Evolutionary conservation across 345 rosid genomes (phyloP).

Genomic region (Eucalyptus tenuipes): DNA sequence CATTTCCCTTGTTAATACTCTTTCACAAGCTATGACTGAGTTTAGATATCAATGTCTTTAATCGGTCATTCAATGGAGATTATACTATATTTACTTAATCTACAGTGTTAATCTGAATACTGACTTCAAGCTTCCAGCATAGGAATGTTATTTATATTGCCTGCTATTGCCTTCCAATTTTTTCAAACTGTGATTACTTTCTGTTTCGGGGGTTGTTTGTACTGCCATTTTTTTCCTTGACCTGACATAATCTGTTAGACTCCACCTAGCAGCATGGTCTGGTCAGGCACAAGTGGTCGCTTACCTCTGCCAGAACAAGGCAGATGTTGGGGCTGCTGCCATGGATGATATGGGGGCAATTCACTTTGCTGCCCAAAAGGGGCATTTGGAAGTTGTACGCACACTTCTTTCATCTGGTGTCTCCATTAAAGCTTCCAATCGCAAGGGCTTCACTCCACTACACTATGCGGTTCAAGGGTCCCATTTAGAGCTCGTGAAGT

Average conservation of each 20-base stretch:
- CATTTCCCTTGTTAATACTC: neutral
- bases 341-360: constrained; percentile 96
- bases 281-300: constrained; percentile 65
- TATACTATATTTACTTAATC: neutral
- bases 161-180: neutral
- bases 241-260: constrained; percentile 26
- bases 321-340: constrained; percentile 95
- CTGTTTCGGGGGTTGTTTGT: neutral
- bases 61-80: neutral
- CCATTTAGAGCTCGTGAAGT: constrained; percentile 61
- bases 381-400: constrained; percentile 69
- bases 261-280: constrained; percentile 97
- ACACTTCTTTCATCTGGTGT: constrained; percentile 50
- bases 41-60: neutral
- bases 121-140: neutral
- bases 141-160: neutral
- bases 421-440: constrained; percentile 51
- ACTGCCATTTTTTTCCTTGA: constrained; percentile 22
- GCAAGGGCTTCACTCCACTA: constrained; percentile 88
- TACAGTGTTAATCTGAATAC: neutral
- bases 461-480: constrained; percentile 95
- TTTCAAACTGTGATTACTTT: neutral
- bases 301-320: constrained; percentile 83
- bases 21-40: neutral
- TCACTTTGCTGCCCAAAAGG: constrained; percentile 96